Evolutionary conservation across 768 basidiomycete genomes (phyloP), one percentile per base, ranked within the genome.

Genomic region (Lentinula sp.): DNA sequence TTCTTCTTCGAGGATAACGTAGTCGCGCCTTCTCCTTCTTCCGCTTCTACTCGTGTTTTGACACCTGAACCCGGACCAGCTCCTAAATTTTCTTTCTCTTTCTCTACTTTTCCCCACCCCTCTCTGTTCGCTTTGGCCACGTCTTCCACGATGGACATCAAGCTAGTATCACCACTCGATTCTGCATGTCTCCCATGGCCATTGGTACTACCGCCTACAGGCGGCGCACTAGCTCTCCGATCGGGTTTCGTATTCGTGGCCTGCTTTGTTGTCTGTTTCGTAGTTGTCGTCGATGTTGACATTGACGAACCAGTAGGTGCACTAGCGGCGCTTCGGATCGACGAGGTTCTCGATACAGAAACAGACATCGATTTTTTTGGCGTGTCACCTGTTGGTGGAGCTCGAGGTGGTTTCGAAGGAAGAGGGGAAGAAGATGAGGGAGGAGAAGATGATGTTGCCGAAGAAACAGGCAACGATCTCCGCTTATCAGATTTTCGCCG

Each of bases 61-160:
- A 28, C 28, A 3, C 28, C 28, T 3, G 4, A 3, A 28, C 28
- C 28, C 0, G 28, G 4, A 28, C 28, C 28, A 2, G 28, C 28
- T 28, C 28, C 28, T 28, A 28, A 3, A 28, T 28, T 28, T 28
- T 28, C 28, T 28, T 28, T 28, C 28, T 28, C 28, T 28, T 28
- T 28, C 54, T 42, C 37, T 28, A 28, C 18, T 35, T 51, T 58
- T 50, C 51, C 41, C 64, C 61, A 62, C 12, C 54, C 62, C 28
- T 64, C 57, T 59, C 75, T 68, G 56, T 79, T 78, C 59, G 71
- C 66, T 50, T 72, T 72, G 28, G 85, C 70, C 49, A 88, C 83
- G 60, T 77, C 81, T 66, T 88, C 86, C 8, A 90, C 84, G 64
- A 90, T 84, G 65, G 81, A 84, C 86, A 90, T 85, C 68, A 89